These are phyloP conservation scores for Rosellinia necatrix DNA, from an alignment of 2,329 filamentous ascomycete species.

Conservation along the genomic window DNA sequence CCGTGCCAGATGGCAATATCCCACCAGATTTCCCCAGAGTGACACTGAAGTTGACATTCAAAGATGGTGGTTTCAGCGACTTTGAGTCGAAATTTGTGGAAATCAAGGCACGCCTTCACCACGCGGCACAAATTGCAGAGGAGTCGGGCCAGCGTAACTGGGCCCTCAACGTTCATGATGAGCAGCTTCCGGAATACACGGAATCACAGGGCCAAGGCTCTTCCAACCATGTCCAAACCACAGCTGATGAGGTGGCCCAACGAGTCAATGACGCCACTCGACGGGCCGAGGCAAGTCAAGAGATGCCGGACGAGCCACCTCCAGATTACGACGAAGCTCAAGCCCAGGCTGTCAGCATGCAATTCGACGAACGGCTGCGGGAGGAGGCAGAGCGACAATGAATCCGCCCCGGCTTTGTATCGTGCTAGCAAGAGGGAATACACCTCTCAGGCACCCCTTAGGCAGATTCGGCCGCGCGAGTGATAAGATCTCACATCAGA, in stretches of 20 bases:
- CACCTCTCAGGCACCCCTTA: not conserved
- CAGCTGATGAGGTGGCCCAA: slow-evolving; percentile 34
- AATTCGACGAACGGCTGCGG: slow-evolving; percentile 71
- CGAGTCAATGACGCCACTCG: slow-evolving; percentile 34
- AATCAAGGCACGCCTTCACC: slow-evolving; percentile 80
- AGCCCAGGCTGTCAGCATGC: slow-evolving; percentile 64
- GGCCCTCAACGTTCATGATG: slow-evolving; percentile 68
- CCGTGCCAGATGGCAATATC: slow-evolving; percentile 82
- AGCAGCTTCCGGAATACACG: slow-evolving; percentile 88
- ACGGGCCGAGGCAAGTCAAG: slow-evolving; percentile 39
- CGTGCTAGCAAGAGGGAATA: too few species aligned
- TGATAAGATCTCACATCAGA: slow-evolving; percentile 25
- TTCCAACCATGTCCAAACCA: slow-evolving; percentile 22
- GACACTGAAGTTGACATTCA: slow-evolving; percentile 86
- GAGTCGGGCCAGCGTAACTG: slow-evolving; percentile 65
- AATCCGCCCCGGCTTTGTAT: slow-evolving; percentile 27
- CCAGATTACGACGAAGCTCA: slow-evolving; percentile 93
- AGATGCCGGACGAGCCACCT: slow-evolving; percentile 73
- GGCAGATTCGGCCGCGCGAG: slow-evolving; percentile 1
- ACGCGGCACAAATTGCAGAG: slow-evolving; percentile 76
- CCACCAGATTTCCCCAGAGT: slow-evolving; percentile 73
- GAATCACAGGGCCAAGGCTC: slow-evolving; percentile 50
- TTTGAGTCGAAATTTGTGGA: slow-evolving; percentile 83
- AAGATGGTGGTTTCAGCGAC: slow-evolving; percentile 92
- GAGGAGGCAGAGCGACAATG: slow-evolving; percentile 70